Percentiles rank a stretch among this genome's conserved stretches.
These are phyloP conservation scores for Saxophila tyrrhenica DNA, from an alignment of 495 filamentous ascomycete genomes.

Conservation along the genomic window DNA sequence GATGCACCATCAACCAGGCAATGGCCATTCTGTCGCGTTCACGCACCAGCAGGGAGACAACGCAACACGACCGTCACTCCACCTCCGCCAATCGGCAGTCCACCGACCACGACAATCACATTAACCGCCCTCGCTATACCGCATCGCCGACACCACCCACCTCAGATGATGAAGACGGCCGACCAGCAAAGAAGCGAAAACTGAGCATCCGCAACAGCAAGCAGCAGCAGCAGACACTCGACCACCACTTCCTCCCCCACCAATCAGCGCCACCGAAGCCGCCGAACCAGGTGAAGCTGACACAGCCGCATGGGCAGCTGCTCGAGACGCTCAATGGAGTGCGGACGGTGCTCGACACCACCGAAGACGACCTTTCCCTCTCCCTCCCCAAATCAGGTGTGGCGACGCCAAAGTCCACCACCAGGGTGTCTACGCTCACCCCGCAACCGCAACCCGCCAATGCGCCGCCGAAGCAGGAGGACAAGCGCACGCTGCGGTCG, in stretches of 20 bases:
- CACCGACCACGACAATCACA: not conserved
- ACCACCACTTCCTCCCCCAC: conserved; percentile 4
- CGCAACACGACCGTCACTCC: not conserved
- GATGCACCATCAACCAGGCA: not conserved
- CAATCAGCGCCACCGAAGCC: conserved; percentile 20
- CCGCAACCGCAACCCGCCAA: not conserved
- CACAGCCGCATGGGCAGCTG: conserved; percentile 26
- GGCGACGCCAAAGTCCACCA: conserved; percentile 9
- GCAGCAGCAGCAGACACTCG: conserved; percentile 7
- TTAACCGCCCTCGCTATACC: too few relatives aligned
- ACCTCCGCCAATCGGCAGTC: not conserved
- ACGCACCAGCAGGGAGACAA: not conserved
- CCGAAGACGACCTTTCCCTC: conserved; percentile 18
- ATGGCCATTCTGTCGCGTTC: conserved; percentile 1
- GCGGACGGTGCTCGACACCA: conserved; percentile 14
- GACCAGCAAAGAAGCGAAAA: conserved; percentile 14
- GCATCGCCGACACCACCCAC: too few relatives aligned
- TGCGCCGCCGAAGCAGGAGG: conserved; percentile 17
- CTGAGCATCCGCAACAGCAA: conserved; percentile 1
- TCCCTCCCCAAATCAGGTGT: conserved; percentile 1
- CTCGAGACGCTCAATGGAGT: conserved; percentile 29
- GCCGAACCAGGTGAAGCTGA: conserved; percentile 26
- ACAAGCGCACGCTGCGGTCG: conserved; percentile 33
- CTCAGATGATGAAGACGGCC: conserved; percentile 9
- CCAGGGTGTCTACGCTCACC: not conserved